phyloP scores from a whole-genome alignment of 257 asterid genomes.

The Capsicum pubescens region DNA sequence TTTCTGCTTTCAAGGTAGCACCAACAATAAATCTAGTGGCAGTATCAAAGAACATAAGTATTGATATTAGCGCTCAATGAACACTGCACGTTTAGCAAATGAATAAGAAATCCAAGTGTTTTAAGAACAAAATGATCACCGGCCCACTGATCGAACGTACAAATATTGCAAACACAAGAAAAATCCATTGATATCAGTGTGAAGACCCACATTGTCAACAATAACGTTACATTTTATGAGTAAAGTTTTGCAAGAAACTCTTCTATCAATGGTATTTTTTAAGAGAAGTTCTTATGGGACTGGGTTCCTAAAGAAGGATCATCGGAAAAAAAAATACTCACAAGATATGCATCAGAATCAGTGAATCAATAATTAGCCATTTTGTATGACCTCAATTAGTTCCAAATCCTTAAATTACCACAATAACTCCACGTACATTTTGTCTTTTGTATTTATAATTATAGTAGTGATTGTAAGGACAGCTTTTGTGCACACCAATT shows the following conservation, averaged over 20 bases:
- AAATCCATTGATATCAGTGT: neutral
- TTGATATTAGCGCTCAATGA: neutral
- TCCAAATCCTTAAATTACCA: constrained; percentile 1
- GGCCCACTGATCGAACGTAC: neutral
- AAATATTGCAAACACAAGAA: neutral
- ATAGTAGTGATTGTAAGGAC: neutral
- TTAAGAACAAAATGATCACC: neutral
- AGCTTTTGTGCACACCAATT: neutral
- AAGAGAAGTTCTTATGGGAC: neutral
- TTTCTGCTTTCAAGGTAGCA: neutral
- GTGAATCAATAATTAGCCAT: neutral
- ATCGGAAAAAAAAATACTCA: neutral
- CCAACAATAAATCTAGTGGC: neutral
- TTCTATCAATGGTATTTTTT: neutral
- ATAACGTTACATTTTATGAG: neutral
- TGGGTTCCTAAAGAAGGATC: neutral
- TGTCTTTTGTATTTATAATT: neutral
- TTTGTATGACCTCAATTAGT: neutral
- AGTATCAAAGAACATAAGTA: neutral
- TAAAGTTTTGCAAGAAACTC: neutral
- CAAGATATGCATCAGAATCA: neutral
- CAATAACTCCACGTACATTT: neutral
- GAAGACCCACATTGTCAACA: constrained; percentile 18
- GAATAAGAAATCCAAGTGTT: neutral
- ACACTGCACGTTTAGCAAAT: neutral